A percentile compares a stretch with the other conserved stretches of the same genome.
Conservation (phyloP, 148 eudicot species). For the Polygonum maritimum region DNA sequence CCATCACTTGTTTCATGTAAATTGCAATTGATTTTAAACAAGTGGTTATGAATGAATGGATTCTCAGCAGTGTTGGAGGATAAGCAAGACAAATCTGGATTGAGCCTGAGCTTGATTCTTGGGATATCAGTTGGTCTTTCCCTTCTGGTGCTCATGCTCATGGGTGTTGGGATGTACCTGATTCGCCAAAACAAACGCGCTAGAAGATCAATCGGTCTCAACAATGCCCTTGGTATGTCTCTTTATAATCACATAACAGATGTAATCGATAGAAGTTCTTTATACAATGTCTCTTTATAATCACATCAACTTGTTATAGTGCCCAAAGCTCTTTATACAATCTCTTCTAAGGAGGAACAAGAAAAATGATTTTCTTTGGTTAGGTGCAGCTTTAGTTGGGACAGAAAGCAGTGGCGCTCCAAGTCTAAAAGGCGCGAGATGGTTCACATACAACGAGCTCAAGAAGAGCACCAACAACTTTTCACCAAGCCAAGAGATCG, state of each 20-base stretch:
- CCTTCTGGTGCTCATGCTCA: constrained; percentile 41
- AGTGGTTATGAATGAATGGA: not conserved
- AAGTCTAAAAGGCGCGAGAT: constrained; percentile 4
- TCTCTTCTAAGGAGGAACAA: too few relatives aligned
- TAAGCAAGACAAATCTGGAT: constrained; percentile 15
- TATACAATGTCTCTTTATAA: not conserved
- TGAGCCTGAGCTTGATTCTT: constrained; percentile 34
- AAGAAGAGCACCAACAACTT: constrained; percentile 13
- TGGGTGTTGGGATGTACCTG: constrained; percentile 58
- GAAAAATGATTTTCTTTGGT: not conserved
- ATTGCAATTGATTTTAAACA: not conserved
- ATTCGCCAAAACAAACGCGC: constrained; percentile 61
- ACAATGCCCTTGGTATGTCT: constrained; percentile 65
- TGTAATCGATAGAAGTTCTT: not conserved
- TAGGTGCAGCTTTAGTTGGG: not conserved
- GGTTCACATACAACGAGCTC: constrained; percentile 5
- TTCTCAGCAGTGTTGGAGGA: constrained; percentile 6
- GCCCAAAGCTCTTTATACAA: not conserved
- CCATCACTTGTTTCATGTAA: not conserved
- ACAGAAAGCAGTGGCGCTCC: not conserved
- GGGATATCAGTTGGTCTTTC: constrained; percentile 46
- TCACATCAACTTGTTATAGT: too few relatives aligned
- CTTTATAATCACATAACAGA: not conserved
- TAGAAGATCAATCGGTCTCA: constrained; percentile 62
- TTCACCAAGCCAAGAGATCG: not conserved